These are phyloP conservation scores for Theileria sp. DNA, from an alignment of 169 alveolate genomes.

Conservation along the genomic window DNA sequence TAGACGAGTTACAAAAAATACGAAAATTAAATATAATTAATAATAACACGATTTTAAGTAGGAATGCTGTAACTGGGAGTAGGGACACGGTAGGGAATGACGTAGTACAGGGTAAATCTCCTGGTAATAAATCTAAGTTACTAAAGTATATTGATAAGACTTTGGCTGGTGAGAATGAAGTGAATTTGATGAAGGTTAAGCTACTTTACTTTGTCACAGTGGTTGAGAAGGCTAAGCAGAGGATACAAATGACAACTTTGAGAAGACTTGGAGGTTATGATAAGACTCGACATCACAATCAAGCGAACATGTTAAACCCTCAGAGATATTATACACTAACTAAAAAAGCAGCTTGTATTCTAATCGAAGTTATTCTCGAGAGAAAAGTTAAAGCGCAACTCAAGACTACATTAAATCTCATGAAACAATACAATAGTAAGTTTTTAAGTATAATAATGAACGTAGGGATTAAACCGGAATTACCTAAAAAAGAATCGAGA, in stretches of 20 bases:
- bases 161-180: conserved; percentile 53
- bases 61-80: conserved; percentile 24
- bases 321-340: conserved; percentile 18
- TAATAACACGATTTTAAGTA: conserved; percentile 9
- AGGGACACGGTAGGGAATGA: conserved; percentile 30
- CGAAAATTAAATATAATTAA: conserved; percentile 32
- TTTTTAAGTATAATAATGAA: neutral
- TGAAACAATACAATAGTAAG: conserved; percentile 8
- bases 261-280: neutral
- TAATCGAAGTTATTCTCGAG: conserved; percentile 9
- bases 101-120: neutral
- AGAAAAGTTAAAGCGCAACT: conserved; percentile 10
- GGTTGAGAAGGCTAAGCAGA: conserved; percentile 4
- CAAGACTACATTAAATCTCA: neutral
- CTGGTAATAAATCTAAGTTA: conserved; percentile 27
- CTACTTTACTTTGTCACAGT: conserved; percentile 9
- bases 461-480: neutral
- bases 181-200: conserved; percentile 18
- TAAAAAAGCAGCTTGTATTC: conserved; percentile 14
- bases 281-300: neutral
- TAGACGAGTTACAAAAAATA: conserved; percentile 69
- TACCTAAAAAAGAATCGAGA: neutral
- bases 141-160: conserved; percentile 48
- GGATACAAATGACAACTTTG: neutral
- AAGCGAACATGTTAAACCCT: neutral